Evolutionary conservation across 1,284 basidiomycete genomes (phyloP).

Genomic region (Puccinia novopanici): DNA sequence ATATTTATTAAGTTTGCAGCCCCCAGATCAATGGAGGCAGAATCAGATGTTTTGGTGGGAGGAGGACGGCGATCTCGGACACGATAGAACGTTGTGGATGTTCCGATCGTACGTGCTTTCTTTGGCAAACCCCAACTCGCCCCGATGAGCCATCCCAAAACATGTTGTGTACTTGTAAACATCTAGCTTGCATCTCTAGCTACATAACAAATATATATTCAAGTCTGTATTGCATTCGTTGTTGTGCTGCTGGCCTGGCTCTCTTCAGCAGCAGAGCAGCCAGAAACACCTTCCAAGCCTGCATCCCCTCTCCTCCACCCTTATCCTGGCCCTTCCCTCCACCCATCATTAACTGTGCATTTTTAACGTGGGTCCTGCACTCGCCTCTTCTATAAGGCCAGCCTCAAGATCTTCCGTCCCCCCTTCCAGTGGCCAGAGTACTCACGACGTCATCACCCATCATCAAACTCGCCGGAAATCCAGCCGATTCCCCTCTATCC

Average conservation of each 20-base stretch:
- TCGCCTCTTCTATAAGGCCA: too few species aligned
- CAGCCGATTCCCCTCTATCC: not conserved
- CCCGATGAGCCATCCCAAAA: not conserved
- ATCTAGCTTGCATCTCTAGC: not conserved
- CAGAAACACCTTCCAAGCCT: too few species aligned
- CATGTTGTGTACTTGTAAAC: not conserved
- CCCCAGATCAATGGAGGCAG: too few species aligned
- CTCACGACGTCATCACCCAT: too few species aligned
- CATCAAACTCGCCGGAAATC: not conserved
- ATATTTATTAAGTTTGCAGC: too few species aligned
- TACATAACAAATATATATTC: too few species aligned
- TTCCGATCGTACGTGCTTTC: not conserved
- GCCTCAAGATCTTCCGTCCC: too few species aligned
- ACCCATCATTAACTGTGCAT: too few species aligned
- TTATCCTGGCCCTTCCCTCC: not conserved
- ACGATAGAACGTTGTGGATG: slow-evolving; percentile 16
- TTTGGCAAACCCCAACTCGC: too few species aligned
- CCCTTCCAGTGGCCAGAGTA: too few species aligned
- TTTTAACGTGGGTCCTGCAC: too few species aligned
- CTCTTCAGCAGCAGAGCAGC: not conserved
- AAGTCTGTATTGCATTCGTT: too few species aligned
- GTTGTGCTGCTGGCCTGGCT: slow-evolving; percentile 2
- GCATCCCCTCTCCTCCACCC: not conserved
- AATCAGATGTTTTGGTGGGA: not conserved
- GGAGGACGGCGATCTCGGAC: not conserved